Evolutionary conservation across 176 grass and related monocot genomes (phyloP).

Genomic region (Saccharum officinarum): DNA sequence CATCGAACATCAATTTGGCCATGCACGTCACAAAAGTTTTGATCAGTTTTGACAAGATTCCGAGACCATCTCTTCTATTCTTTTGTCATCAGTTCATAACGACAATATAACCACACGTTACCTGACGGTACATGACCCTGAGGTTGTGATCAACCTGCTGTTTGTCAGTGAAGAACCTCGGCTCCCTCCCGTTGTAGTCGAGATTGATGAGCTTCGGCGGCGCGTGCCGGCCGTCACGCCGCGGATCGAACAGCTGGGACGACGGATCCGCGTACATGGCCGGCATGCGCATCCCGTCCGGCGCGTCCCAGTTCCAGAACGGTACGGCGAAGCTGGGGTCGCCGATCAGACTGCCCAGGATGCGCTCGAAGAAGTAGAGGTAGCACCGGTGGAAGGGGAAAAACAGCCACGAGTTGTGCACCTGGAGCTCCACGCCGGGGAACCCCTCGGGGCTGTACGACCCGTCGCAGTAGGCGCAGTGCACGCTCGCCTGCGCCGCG

Average conservation of each 20-base stretch:
- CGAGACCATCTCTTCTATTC: not conserved
- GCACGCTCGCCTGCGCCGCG: slow-evolving; percentile 53
- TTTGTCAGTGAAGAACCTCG: slow-evolving; percentile 22
- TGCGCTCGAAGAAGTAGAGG: slow-evolving; percentile 66
- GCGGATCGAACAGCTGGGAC: slow-evolving; percentile 45
- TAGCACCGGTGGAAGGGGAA: slow-evolving; percentile 65
- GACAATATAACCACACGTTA: not conserved
- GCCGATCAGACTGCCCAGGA: slow-evolving; percentile 53
- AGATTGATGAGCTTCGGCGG: slow-evolving; percentile 44
- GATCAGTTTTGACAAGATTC: not conserved
- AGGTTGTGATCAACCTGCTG: slow-evolving; percentile 58
- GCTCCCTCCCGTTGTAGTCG: slow-evolving; percentile 42
- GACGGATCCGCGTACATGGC: slow-evolving; percentile 41
- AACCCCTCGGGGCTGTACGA: slow-evolving; percentile 54
- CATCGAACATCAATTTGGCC: not conserved
- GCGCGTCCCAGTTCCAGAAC: slow-evolving; percentile 77
- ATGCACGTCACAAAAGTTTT: not conserved
- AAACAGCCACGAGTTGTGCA: slow-evolving; percentile 64
- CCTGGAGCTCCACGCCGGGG: slow-evolving; percentile 44
- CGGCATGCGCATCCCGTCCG: slow-evolving; percentile 53
- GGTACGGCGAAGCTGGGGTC: slow-evolving; percentile 50
- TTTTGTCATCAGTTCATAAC: not conserved
- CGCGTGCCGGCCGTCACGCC: slow-evolving; percentile 37
- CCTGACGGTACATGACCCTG: slow-evolving; percentile 60
- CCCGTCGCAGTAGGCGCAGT: slow-evolving; percentile 66